Percentiles rank a stretch among this genome's conserved stretches.
phyloP scores from a whole-genome alignment of 305 asterid genomes.

The Solanum hybrid region DNA sequence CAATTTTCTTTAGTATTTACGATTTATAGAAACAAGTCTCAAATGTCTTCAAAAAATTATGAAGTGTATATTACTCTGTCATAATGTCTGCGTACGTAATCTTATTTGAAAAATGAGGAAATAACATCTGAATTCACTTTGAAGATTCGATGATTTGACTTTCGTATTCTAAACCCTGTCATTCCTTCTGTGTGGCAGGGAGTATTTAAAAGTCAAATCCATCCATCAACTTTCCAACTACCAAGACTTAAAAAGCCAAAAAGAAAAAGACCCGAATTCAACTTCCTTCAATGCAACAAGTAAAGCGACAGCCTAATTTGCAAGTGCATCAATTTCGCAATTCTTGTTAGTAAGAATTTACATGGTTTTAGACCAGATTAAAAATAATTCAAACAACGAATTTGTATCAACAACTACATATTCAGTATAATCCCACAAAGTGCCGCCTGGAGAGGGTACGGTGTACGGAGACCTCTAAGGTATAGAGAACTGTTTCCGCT shows the following conservation, averaged over 20 bases:
- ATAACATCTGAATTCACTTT: background rate
- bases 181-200: background rate
- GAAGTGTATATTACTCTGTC: background rate
- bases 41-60: background rate
- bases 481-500: background rate
- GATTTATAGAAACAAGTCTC: background rate
- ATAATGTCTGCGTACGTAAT: background rate
- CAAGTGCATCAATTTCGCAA: background rate
- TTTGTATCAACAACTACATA: background rate
- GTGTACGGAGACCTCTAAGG: background rate
- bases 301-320: background rate
- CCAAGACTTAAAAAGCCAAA: background rate
- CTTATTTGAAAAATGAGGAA: background rate
- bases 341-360: background rate
- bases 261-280: background rate
- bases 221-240: background rate
- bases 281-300: background rate
- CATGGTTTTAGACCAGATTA: background rate
- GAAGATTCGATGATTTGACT: background rate
- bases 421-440: background rate
- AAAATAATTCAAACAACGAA: background rate
- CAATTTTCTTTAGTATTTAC: background rate
- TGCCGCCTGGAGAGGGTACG: accelerated
- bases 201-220: background rate
- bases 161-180: background rate